Base-by-base conservation (phyloP, 768 basidiomycete genomes). In the Cystoderma amianthinum region DNA sequence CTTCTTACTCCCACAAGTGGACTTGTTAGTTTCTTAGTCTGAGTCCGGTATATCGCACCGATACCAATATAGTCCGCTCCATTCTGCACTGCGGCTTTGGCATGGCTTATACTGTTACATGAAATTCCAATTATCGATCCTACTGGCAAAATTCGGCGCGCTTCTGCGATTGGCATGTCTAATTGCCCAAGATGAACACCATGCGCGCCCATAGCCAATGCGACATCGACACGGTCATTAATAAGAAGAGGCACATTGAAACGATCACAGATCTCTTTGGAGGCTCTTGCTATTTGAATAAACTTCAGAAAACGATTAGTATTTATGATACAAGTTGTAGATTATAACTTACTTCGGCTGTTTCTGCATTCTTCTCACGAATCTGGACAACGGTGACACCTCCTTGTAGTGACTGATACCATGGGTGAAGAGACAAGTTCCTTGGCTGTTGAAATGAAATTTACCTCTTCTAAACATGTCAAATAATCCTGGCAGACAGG, bases 371-470 rank as follows among this genome's bases (percentile, higher is more conserved):
- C 60, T 97, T 97, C 61, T 97, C 94, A 25, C 92, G 74, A 13
- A 95, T 69, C 60, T 96, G 94, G 3, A 96, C 89, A 36, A 94
- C 54, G 1, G 90, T 92, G 1, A 95, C 91, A 2, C 92, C 93
- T 7, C 93, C 93, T 54, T 78, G 65, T 12, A 95, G 65, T 2
- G 91, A 72, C 89, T 92, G 45, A 17, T 47, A 39, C 28, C 38
- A 15, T 13, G 42, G 17, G 30, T 40, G 39, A 15, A 45, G 22
- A 4, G 11, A 16, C 2, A 24, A 38, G 39, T 34, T 22, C 28
- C 23, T 15, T 20, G 11, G 13, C 20, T 30, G n/a, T n/a, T n/a
- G n/a, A n/a, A n/a, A 39, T 23, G 19, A 42, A 44, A 42, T 32
- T 9, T 51, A 86, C 88, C 64, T 86, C 76, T 71, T 88, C 85